Conservation (phyloP, 192 early-diverging fungal species). For the Martensiomyces pterosporus region DNA sequence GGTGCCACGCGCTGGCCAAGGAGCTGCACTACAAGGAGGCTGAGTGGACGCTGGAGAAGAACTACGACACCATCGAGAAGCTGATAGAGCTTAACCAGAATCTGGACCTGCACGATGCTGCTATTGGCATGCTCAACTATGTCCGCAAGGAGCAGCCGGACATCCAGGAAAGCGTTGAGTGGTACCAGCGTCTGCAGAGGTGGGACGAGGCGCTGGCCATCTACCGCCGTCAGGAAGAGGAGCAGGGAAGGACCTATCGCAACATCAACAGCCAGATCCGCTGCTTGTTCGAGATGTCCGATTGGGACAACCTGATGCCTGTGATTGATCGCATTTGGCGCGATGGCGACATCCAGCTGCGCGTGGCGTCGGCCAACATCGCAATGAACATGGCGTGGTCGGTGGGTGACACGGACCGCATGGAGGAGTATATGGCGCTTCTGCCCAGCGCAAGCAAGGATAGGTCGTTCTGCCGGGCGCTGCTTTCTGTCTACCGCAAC, state of each 20-base stretch:
- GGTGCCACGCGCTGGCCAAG: conserved; percentile 93
- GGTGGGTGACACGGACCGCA: conserved; percentile 76
- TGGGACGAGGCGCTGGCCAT: conserved; percentile 90
- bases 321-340: conserved; percentile 73
- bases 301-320: conserved; percentile 79
- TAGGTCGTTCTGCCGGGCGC: conserved; percentile 79
- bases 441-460: conserved; percentile 63
- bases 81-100: conserved; percentile 91
- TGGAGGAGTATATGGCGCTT: conserved; percentile 85
- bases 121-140: conserved; percentile 86
- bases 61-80: conserved; percentile 77
- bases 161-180: conserved; percentile 78
- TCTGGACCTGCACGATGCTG: conserved; percentile 89
- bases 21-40: conserved; percentile 94
- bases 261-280: conserved; percentile 80
- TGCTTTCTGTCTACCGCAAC: conserved; percentile 78
- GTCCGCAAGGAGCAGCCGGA: conserved; percentile 68
- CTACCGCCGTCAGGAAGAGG: conserved; percentile 69
- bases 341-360: conserved; percentile 55
- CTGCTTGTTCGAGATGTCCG: conserved; percentile 85
- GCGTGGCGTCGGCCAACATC: conserved; percentile 72
- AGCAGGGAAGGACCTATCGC: conserved; percentile 22
- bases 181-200: conserved; percentile 86
- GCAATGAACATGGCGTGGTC: conserved; percentile 90
- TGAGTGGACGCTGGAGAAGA: conserved; percentile 76